Evolutionary conservation across 2,329 filamentous ascomycete genomes (phyloP).

Genomic region (Pseudogymnoascus sp.): DNA sequence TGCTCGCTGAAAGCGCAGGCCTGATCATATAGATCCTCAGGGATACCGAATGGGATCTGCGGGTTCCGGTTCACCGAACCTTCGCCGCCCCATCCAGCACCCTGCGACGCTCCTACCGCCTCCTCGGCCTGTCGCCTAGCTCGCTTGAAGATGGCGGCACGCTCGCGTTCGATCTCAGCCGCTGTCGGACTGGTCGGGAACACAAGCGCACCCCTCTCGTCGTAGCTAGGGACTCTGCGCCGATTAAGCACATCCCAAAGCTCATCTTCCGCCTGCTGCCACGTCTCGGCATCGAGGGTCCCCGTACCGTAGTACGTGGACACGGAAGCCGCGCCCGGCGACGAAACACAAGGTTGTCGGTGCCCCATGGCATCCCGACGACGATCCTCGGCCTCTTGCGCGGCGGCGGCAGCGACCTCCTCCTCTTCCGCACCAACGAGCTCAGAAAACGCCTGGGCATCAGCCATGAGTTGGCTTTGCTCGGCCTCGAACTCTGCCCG

Average conservation of each 20-base stretch:
- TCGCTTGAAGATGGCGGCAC: background rate
- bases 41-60: background rate
- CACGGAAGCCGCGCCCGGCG: background rate
- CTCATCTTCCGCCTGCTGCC: background rate
- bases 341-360: background rate
- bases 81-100: background rate
- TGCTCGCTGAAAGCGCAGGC: background rate
- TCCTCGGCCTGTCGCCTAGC: background rate
- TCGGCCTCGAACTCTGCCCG: background rate
- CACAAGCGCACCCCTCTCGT: background rate
- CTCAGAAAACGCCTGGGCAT: background rate
- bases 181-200: background rate
- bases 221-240: background rate
- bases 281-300: background rate
- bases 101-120: background rate
- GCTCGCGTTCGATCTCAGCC: background rate
- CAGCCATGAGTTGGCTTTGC: background rate
- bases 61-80: background rate
- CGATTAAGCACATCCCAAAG: background rate
- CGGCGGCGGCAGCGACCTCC: background rate
- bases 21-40: background rate
- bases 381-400: background rate
- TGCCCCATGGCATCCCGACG: background rate
- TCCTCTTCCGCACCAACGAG: background rate
- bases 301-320: background rate